Evolutionary conservation across 108 stramenopile species (phyloP).

Genomic region (Cyclotella distinguenda): DNA sequence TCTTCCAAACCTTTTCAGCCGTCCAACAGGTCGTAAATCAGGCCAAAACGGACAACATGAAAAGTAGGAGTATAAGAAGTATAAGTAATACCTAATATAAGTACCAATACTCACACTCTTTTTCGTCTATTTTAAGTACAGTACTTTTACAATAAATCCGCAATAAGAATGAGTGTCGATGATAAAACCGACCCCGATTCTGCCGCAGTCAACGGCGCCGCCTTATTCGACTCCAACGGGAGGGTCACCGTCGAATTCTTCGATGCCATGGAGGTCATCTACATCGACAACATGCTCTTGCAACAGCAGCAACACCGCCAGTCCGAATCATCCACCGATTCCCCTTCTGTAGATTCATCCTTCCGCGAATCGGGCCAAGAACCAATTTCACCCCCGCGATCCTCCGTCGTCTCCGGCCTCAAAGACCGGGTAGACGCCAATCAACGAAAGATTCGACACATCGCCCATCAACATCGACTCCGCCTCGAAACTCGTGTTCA

Average conservation of each 20-base stretch:
- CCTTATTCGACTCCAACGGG: slow-evolving; percentile 10
- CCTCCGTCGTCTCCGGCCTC: slow-evolving; percentile 3
- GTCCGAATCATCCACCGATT: slow-evolving; percentile 7
- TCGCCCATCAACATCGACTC: slow-evolving; percentile 14
- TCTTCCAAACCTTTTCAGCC: no score
- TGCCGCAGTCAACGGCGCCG: neutral
- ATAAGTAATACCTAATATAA: no score
- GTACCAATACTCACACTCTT: no score
- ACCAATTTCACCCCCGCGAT: neutral
- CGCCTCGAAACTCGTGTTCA: slow-evolving; percentile 21
- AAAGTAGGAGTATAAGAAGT: no score
- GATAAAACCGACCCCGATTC: no score
- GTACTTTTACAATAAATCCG: no score
- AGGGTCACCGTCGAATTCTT: slow-evolving; percentile 17
- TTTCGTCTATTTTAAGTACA: no score
- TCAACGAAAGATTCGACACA: slow-evolving; percentile 22
- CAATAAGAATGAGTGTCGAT: no score
- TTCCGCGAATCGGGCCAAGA: neutral
- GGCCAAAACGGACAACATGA: no score
- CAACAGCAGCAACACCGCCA: slow-evolving; percentile 6
- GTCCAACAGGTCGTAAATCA: no score
- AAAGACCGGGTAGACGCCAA: slow-evolving; percentile 17
- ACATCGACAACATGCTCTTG: slow-evolving; percentile 31
- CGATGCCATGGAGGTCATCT: slow-evolving; percentile 42
- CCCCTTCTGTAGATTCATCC: neutral